Evolutionary conservation across 2,329 filamentous ascomycete genomes (phyloP), one percentile per base, ranked within the genome.

Genomic region (Fusarium mangiferae): DNA sequence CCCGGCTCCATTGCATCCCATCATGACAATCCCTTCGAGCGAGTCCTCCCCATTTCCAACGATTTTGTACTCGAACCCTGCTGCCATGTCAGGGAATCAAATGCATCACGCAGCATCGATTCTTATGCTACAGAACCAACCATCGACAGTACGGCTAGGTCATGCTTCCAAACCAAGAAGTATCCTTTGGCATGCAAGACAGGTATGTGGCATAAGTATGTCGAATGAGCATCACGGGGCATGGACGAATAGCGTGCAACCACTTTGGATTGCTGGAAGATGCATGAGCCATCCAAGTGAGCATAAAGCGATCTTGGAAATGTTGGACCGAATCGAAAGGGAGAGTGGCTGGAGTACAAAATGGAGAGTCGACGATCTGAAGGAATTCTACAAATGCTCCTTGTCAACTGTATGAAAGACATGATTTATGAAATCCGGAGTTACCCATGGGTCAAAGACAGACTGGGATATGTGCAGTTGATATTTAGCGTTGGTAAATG

Each of bases 161-260:
- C 79, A 87, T 82, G 68, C 80, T 64, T 58, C 85, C 75, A 62
- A 87, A 38, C 76, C 80, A 9, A 71, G 76, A 33, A 77, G 80
- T 30, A 82, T 84, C 1, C 77, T 89, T 7, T 89, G 87, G 87
- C 87, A 89, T 72, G 87, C 86, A 3, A 81, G 86, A 20, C 83
- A 85, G 20, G 85, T 89, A 14, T 87, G 86, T 52, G 87, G 85
- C 0, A 89, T 89, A 28, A 87, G 87, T 22, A 76, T 86, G 20
- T 84, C 86, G 3, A 90, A 89, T 56, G 82, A 83, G 18, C 86
- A 89, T 66, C 85, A 87, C 41, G 87, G 87, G 1, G 87, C 85
- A n/a, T 81, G 88, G 76, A 89, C 85, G 35, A 89, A 89, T 68
- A 84, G 86, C 9, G 84, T 89, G 3, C 87, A 89, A 72, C 87